Evolutionary conservation across 257 asterid species (phyloP).

Genomic region (Hygrophila difformis): DNA sequence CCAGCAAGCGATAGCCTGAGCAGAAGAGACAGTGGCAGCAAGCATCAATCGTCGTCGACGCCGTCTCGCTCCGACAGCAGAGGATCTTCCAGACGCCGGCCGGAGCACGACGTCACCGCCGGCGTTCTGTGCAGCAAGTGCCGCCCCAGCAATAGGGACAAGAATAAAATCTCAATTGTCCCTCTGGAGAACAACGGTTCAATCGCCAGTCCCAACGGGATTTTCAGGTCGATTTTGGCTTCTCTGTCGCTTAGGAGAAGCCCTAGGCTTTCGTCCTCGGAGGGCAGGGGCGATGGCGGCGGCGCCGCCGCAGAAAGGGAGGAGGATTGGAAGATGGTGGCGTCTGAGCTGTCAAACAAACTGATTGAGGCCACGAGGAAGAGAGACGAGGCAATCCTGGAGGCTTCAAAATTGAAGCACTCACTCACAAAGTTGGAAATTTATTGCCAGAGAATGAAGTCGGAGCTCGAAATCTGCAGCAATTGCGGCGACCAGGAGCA

Average conservation of each 20-base stretch:
- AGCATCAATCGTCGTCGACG: conserved; percentile 50
- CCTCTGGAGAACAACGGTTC: conserved; percentile 49
- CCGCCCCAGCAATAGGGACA: conserved; percentile 67
- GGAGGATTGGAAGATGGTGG: conserved; percentile 81
- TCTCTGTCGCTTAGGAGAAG: conserved; percentile 48
- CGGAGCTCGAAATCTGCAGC: conserved; percentile 56
- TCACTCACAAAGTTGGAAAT: conserved; percentile 82
- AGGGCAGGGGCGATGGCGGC: conserved; percentile 29
- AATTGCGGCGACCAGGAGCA: conserved; percentile 14
- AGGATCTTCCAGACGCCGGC: conserved; percentile 24
- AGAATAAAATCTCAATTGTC: conserved; percentile 49
- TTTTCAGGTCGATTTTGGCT: conserved; percentile 58
- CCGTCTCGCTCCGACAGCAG: conserved; percentile 37
- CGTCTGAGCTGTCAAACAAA: conserved; percentile 76
- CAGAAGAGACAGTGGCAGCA: conserved; percentile 18
- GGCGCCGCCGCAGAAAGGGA: conserved; percentile 27
- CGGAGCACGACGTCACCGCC: conserved; percentile 19
- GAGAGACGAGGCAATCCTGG: conserved; percentile 80
- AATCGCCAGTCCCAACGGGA: conserved; percentile 62
- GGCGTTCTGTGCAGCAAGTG: conserved; percentile 88
- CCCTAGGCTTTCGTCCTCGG: conserved; percentile 38
- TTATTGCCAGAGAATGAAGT: conserved; percentile 70
- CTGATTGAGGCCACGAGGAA: conserved; percentile 62
- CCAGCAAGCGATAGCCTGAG: conserved; percentile 33
- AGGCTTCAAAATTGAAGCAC: conserved; percentile 70